phyloP scores from a whole-genome alignment of 805 yeast species.

The Myxozyma monticola region DNA sequence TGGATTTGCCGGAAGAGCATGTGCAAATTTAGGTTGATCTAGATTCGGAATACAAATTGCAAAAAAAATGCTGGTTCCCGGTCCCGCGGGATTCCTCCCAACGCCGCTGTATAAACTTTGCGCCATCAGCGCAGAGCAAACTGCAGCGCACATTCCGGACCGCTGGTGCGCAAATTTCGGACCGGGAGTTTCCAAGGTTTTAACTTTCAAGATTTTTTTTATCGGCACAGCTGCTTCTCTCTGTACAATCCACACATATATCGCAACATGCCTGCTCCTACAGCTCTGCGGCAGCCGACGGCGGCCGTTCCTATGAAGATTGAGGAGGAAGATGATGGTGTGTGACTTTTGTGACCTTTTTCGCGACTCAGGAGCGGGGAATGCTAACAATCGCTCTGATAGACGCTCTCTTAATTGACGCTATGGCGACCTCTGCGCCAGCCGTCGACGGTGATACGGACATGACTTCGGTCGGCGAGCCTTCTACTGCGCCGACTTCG shows the following conservation, averaged over 20 bases:
- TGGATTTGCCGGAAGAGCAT: no score
- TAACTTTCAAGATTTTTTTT: neutral
- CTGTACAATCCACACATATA: conserved; percentile 1
- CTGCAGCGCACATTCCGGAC: neutral
- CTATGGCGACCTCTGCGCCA: neutral
- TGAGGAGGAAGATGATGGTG: conserved; percentile 16
- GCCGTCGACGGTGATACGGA: neutral
- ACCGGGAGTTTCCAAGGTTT: conserved; percentile 14
- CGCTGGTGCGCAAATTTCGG: conserved; percentile 8
- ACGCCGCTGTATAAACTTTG: no score
- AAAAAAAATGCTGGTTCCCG: no score
- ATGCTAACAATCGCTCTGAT: neutral
- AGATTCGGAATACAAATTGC: no score
- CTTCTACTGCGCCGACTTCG: conserved; percentile 11
- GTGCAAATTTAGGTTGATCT: no score
- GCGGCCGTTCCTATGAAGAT: conserved; percentile 5
- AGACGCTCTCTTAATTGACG: neutral
- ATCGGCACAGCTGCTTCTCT: neutral
- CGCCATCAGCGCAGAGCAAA: no score
- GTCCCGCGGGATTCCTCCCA: no score
- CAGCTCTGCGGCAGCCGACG: conserved; percentile 47
- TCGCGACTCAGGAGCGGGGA: neutral
- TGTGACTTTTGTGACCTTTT: neutral
- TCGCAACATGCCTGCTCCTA: conserved; percentile 53
- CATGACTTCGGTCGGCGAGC: no score